A percentile compares a stretch with the other conserved stretches of the same genome.
phyloP scores from a whole-genome alignment of 768 basidiomycete genomes.

The Pleurotus ostreatus region DNA sequence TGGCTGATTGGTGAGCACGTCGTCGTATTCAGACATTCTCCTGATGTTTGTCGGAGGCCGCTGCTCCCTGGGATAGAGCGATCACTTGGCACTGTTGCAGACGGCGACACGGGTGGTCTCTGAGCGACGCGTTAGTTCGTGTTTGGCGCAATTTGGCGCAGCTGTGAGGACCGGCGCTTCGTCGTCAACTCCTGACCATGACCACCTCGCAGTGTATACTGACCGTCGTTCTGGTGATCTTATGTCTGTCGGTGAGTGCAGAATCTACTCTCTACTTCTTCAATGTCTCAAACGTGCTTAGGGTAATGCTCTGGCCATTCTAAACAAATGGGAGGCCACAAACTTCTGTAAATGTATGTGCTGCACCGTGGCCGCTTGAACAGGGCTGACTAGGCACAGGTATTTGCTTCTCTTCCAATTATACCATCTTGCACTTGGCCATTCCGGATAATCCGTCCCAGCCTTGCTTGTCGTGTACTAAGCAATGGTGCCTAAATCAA shows the following conservation, averaged over 20 bases:
- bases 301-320: conserved; percentile 33
- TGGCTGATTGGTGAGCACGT: conserved; percentile 96
- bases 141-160: background rate
- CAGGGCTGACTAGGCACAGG: conserved; percentile 40
- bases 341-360: conserved; percentile 84
- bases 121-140: background rate
- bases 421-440: conserved; percentile 77
- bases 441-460: conserved; percentile 82
- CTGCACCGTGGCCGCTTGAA: background rate
- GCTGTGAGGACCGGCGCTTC: background rate
- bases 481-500: conserved; percentile 94
- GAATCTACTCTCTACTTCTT: background rate
- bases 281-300: conserved; percentile 1
- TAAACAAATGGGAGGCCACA: conserved; percentile 85
- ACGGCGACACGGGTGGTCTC: background rate
- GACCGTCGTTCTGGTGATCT: conserved; percentile 14
- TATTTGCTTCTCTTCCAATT: conserved; percentile 87
- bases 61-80: background rate
- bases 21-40: conserved; percentile 90
- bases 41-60: background rate
- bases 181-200: conserved; percentile 15
- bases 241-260: background rate
- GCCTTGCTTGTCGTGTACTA: conserved; percentile 90
- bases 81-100: background rate
- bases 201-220: conserved; percentile 11